Conservation (phyloP, 139 green algal genomes). For the Bryopsis sp. region DNA sequence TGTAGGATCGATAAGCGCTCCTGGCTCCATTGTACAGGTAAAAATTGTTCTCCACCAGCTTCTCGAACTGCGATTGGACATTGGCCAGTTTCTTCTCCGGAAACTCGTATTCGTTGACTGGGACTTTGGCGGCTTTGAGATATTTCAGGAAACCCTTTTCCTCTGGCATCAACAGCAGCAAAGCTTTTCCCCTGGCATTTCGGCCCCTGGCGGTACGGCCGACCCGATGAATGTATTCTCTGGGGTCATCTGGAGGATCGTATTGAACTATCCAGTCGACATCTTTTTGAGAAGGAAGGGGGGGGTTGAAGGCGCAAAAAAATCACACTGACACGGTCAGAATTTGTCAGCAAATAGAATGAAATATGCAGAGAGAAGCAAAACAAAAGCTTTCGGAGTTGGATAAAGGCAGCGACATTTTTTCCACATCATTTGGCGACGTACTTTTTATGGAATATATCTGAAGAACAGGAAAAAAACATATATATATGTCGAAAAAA, state of each 20-base stretch:
- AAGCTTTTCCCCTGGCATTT: constrained; percentile 65
- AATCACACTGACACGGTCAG: too few species aligned
- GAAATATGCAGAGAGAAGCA: too few species aligned
- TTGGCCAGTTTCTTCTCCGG: constrained; percentile 89
- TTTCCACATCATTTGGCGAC: too few species aligned
- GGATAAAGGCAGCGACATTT: too few species aligned
- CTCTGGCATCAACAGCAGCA: constrained; percentile 94
- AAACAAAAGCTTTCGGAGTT: too few species aligned
- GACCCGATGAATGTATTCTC: constrained; percentile 90
- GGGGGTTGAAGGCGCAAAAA: background rate
- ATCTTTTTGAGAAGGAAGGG: constrained; percentile 23
- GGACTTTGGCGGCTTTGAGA: constrained; percentile 71
- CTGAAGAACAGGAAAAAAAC: too few species aligned
- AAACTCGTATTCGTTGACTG: constrained; percentile 98
- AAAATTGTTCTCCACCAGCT: constrained; percentile 98
- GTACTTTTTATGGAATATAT: too few species aligned
- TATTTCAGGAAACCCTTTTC: constrained; percentile 91
- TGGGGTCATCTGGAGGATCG: constrained; percentile 92
- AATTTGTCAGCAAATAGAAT: too few species aligned
- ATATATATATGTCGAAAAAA: too few species aligned
- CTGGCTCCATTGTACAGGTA: constrained; percentile 86
- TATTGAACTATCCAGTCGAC: constrained; percentile 99
- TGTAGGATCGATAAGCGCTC: constrained; percentile 73
- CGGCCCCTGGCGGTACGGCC: constrained; percentile 83
- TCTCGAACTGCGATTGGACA: constrained; percentile 93